Base-by-base conservation (phyloP, 2,329 filamentous ascomycete species). In the Beauveria scarabaeidicola region DNA sequence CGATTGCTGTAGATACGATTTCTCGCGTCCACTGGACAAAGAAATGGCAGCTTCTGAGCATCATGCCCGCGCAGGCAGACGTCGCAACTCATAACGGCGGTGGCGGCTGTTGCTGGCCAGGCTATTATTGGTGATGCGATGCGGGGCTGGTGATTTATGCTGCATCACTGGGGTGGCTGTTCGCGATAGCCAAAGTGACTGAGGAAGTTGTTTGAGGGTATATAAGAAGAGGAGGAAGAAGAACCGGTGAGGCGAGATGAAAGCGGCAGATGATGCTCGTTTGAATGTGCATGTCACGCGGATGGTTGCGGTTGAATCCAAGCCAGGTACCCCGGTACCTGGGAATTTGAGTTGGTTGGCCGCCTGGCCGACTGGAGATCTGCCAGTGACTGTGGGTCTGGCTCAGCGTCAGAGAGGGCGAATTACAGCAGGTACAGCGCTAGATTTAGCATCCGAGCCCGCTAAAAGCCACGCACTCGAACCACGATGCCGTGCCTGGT, bases 21-120 rank as follows among this genome's bases (percentile, higher is more conserved):
- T 55, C 87, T 82, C 51, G 85, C 86, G 74, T 90, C 89, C 52
- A 87, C 82, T 27, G 81, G 76, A 70, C 88, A 91, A 66, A 89
- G 77, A 66, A 89, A 88, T 13, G 83, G 83, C 58, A 85, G 72
- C 67, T 77, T 80, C 64, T 78, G 74, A n/a, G 78, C 66, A 63
- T 81, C 78, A 72, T 82, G 76, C 67, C 75, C 70, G 67, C 82
- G 77, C 71, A 77, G 75, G 71, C 88, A 91, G 70, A 89, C 82
- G 70, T 85, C 80, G 76, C 88, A 91, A 69, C 82, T 83, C 85
- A 90, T 89, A 61, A 69, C 74, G 72, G 38, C 17, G 46, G 32
- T 32, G 32, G 44, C 19, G 21, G 19, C 23, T 27, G 32, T 23
- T 23, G 44, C 19, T 50, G 46, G 9, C 32, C 17, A 13, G 47